A percentile compares a stretch with the other conserved stretches of the same genome.
Conservation (phyloP, 768 basidiomycete genomes). For the Lactifluus hygrophoroides region DNA sequence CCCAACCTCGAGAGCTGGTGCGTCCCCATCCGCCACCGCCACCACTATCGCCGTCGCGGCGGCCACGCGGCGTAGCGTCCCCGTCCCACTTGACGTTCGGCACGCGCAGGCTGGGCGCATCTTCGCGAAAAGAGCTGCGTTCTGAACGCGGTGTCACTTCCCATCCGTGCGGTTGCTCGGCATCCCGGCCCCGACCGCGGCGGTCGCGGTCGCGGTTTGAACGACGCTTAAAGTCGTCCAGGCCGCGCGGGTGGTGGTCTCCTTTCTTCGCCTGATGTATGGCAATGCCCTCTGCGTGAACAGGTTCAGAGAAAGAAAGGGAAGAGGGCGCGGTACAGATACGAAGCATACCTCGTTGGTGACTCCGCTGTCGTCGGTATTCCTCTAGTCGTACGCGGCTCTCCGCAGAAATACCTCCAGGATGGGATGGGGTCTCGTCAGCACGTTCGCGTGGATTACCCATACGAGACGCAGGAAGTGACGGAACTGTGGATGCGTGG, state of each 20-base stretch:
- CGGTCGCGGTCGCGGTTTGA: slow-evolving; percentile 57
- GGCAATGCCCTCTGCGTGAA: slow-evolving; percentile 55
- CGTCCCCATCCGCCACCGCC: slow-evolving; percentile 59
- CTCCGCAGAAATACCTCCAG: slow-evolving; percentile 76
- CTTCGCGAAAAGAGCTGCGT: slow-evolving; percentile 38
- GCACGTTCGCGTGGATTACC: slow-evolving; percentile 64
- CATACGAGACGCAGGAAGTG: slow-evolving; percentile 49
- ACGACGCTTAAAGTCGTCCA: slow-evolving; percentile 91
- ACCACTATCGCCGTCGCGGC: slow-evolving; percentile 41
- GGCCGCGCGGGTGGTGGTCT: slow-evolving; percentile 61
- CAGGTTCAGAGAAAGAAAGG: background rate
- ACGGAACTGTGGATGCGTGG: slow-evolving; percentile 52
- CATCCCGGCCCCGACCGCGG: slow-evolving; percentile 28
- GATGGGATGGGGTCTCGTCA: slow-evolving; percentile 90
- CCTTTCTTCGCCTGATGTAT: slow-evolving; percentile 46
- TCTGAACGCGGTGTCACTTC: slow-evolving; percentile 56
- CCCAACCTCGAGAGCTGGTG: slow-evolving; percentile 52
- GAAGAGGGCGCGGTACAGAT: background rate
- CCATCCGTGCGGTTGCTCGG: slow-evolving; percentile 35
- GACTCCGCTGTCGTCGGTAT: slow-evolving; percentile 58
- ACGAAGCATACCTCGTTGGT: slow-evolving; percentile 45
- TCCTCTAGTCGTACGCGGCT: slow-evolving; percentile 72
- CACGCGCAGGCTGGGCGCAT: slow-evolving; percentile 78
- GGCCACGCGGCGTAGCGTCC: slow-evolving; percentile 81
- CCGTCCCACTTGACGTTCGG: slow-evolving; percentile 94